Evolutionary conservation across 2,329 filamentous ascomycete genomes (phyloP).

Genomic region (Aspergillus sp.): DNA sequence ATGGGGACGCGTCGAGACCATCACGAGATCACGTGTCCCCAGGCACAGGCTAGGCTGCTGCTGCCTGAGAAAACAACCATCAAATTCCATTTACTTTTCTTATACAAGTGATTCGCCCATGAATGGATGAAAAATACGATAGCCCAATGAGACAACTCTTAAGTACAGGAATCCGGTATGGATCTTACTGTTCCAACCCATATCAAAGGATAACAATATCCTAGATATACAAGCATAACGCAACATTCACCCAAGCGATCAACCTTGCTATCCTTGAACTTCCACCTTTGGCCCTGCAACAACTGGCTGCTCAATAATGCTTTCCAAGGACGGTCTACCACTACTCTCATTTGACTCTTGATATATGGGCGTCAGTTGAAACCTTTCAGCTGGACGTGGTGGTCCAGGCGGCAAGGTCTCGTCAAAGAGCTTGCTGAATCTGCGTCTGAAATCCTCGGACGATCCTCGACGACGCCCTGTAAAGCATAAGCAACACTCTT

Average conservation of each 20-base stretch:
- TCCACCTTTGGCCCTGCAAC: not conserved
- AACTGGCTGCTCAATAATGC: not conserved
- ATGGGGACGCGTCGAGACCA: slow-evolving; percentile 32
- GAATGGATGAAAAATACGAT: not conserved
- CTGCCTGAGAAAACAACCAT: slow-evolving; percentile 8
- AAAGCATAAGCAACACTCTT: not conserved
- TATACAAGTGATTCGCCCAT: not conserved
- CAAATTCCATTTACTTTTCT: not conserved
- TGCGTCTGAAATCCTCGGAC: slow-evolving; percentile 34
- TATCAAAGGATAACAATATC: slow-evolving; percentile 11
- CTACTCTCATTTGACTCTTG: slow-evolving; percentile 10
- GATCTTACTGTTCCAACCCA: slow-evolving; percentile 5
- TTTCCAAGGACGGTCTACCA: not conserved
- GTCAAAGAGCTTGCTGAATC: slow-evolving; percentile 34
- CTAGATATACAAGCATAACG: slow-evolving; percentile 9
- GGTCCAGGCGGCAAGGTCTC: slow-evolving; percentile 27
- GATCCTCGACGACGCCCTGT: slow-evolving; percentile 27
- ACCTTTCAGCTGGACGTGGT: slow-evolving; percentile 22
- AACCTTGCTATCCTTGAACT: not conserved
- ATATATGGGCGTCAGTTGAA: slow-evolving; percentile 23
- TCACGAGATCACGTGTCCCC: slow-evolving; percentile 39
- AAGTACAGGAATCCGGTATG: not conserved
- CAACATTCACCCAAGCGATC: not conserved
- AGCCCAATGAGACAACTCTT: not conserved
- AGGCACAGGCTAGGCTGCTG: slow-evolving; percentile 7